Conservation (phyloP, 2,329 filamentous ascomycete genomes). For the Orbilia brochopaga region DNA sequence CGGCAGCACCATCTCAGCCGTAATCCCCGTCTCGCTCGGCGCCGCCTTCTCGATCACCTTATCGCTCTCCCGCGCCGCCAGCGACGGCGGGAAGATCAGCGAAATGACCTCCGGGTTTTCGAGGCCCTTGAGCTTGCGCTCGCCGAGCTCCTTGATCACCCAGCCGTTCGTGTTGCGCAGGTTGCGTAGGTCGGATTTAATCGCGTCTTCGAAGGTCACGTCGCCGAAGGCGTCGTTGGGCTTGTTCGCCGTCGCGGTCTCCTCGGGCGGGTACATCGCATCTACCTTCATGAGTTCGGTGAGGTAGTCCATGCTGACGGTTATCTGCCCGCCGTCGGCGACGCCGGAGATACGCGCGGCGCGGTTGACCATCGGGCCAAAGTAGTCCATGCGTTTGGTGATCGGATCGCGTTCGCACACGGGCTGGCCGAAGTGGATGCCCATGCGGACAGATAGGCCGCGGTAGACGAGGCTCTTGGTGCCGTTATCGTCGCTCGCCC, state of each 20-base stretch:
- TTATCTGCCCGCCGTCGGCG: slow-evolving; percentile 95
- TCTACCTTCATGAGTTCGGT: slow-evolving; percentile 67
- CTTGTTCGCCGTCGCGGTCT: slow-evolving; percentile 72
- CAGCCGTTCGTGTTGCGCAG: slow-evolving; percentile 85
- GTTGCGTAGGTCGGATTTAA: slow-evolving; percentile 84
- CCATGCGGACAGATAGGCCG: slow-evolving; percentile 94
- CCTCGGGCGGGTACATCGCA: slow-evolving; percentile 74
- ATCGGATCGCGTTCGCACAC: slow-evolving; percentile 96
- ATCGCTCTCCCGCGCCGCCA: slow-evolving; percentile 71
- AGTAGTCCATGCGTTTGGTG: slow-evolving; percentile 98
- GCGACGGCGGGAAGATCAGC: slow-evolving; percentile 87
- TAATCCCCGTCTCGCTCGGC: slow-evolving; percentile 73
- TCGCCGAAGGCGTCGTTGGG: slow-evolving; percentile 78
- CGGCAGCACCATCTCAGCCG: slow-evolving; percentile 84
- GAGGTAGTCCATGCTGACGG: slow-evolving; percentile 95
- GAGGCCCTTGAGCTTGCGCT: slow-evolving; percentile 92
- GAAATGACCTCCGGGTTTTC: slow-evolving; percentile 97
- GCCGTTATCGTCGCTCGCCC: slow-evolving; percentile 81
- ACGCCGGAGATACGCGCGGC: slow-evolving; percentile 91
- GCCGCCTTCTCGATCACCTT: slow-evolving; percentile 62
- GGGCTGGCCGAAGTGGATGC: slow-evolving; percentile 91
- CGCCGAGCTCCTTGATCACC: slow-evolving; percentile 93
- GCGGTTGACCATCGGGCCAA: slow-evolving; percentile 98
- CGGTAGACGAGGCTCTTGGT: slow-evolving; percentile 91
- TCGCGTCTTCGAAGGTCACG: slow-evolving; percentile 74